Evolutionary conservation across 2,329 filamentous ascomycete species (phyloP), one percentile per base, ranked within the genome.

Genomic region (Ceratocystis smalleyi): DNA sequence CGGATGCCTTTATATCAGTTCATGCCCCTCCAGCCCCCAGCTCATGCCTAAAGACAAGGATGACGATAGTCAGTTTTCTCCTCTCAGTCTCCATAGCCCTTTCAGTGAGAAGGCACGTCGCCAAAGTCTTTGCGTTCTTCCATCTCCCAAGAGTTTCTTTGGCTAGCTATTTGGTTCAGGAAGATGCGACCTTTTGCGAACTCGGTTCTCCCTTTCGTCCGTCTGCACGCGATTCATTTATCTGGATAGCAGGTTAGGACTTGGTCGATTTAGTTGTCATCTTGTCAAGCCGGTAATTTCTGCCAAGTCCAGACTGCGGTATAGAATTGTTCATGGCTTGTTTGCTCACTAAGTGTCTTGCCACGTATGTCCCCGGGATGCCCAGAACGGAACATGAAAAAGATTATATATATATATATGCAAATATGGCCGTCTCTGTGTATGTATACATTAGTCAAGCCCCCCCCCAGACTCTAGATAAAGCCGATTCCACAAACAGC

Each of bases 21-120:
- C 65, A 15, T 66, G 65, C 43, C 65, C 65, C 10, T 59, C 65
- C 27, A 64, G 62, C 59, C 65, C 65, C 8, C 27, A 27, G 4
- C 64, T 66, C 24, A 30, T 64, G 30, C 15, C 19, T 5, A 40
- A 8, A 10, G 59, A 43, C 49, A 43, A 32, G 8, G n/a, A 43
- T 7, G 43, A 59, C 30, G 45, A 10, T 10, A 51, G 8, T n/a
- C 59, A 22, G 40, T 54, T 35, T 17, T 64, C 24, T 43, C 47
- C n/a, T 40, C 59, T 55, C 17, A 24, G 22, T 15, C 47, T 66
- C 8, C 24, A 32, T 47, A 30, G n/a, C 27, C 59, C 17, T 6
- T 57, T 1, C n/a, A 7, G 24, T 17, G 24, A 35, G 54, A 57
- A 62, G n/a, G 54, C 64, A 24, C 65, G 62, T 43, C 65, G 65